Evolutionary conservation across 192 early-diverging fungal genomes (phyloP).

Genomic region (Podila epicladia): DNA sequence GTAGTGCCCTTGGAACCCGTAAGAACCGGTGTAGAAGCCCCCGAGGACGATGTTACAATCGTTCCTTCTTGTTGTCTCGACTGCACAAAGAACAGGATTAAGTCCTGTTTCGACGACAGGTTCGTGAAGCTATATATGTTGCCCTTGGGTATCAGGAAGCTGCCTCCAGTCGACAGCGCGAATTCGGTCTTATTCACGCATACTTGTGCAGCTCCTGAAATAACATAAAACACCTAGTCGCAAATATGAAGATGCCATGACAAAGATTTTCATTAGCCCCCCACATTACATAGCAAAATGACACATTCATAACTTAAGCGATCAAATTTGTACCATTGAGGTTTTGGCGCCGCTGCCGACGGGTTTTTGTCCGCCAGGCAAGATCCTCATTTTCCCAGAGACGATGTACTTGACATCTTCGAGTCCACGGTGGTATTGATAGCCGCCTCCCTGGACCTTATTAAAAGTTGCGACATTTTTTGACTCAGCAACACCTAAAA

Average conservation of each 20-base stretch:
- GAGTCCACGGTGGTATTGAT: constrained; percentile 32
- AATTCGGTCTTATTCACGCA: constrained; percentile 17
- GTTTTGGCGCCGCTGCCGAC: constrained; percentile 4
- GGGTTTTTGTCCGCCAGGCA: constrained; percentile 13
- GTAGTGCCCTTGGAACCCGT: background rate
- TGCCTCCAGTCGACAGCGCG: constrained; percentile 4
- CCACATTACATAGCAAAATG: background rate
- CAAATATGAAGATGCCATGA: background rate
- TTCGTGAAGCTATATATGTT: constrained; percentile 35
- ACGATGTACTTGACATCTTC: constrained; percentile 18
- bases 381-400: constrained; percentile 28
- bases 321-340: constrained; percentile 11
- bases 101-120: constrained; percentile 13
- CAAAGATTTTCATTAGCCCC: background rate
- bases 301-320: too few species aligned
- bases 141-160: constrained; percentile 24
- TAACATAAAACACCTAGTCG: constrained; percentile 17
- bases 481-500: constrained; percentile 20
- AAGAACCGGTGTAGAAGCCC: background rate
- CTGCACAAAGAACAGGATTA: constrained; percentile 33
- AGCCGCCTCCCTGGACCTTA: constrained; percentile 14
- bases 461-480: background rate
- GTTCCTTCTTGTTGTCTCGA: background rate
- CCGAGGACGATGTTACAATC: background rate
- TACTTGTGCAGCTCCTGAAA: constrained; percentile 14